These are phyloP conservation scores for Hanseniaspora osmophila DNA, from an alignment of 805 yeast genomes.

Conservation along the genomic window DNA sequence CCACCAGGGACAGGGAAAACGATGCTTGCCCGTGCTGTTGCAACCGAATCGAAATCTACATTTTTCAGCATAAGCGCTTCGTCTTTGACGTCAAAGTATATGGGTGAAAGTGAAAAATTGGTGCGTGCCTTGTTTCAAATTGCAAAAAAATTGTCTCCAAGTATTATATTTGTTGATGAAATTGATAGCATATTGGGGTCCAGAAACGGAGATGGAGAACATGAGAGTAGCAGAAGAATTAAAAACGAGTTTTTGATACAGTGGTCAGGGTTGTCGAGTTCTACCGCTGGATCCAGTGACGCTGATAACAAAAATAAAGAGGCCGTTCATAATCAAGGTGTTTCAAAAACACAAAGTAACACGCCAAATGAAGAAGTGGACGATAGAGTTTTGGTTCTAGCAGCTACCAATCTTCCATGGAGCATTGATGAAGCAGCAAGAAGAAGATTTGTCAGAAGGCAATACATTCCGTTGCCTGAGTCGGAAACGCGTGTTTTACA, in stretches of 20 bases:
- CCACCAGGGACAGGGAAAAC: conserved; percentile 99
- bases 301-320: conserved; percentile 23
- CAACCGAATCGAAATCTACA: conserved; percentile 85
- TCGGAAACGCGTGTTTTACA: conserved; percentile 66
- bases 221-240: conserved; percentile 78
- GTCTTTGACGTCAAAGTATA: conserved; percentile 69
- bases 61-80: conserved; percentile 87
- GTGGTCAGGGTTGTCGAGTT: conserved; percentile 85
- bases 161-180: conserved; percentile 91
- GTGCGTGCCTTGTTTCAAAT: conserved; percentile 77
- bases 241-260: conserved; percentile 88
- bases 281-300: conserved; percentile 53
- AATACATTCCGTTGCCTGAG: conserved; percentile 90
- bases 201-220: conserved; percentile 43
- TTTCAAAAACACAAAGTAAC: background rate
- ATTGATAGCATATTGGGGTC: conserved; percentile 81
- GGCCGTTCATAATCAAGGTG: background rate
- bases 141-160: conserved; percentile 77
- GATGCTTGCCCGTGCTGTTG: conserved; percentile 93
- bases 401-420: conserved; percentile 96
- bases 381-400: conserved; percentile 72
- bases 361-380: conserved; percentile 15
- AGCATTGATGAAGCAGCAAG: conserved; percentile 94
- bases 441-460: conserved; percentile 79
- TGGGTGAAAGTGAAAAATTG: conserved; percentile 89